phyloP scores from a whole-genome alignment of 2,329 filamentous ascomycete genomes.

The Magnaporthales sp. region DNA sequence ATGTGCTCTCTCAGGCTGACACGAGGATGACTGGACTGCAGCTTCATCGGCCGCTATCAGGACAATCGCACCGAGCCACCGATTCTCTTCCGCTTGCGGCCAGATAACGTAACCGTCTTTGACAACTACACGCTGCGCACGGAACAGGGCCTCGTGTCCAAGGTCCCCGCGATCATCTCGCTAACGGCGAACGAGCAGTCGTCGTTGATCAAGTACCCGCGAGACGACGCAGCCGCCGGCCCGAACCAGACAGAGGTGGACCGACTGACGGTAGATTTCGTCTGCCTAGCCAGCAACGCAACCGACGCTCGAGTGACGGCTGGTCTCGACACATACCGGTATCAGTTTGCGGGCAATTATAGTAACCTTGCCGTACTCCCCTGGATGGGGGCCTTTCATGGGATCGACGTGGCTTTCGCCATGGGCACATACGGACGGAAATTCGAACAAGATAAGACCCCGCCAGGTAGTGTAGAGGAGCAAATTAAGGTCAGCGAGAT shows the following conservation, averaged over 20 bases:
- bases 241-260: constrained; percentile 16
- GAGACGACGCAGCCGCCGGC: constrained; percentile 18
- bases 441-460: neutral
- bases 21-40: neutral
- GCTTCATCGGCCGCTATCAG: constrained; percentile 20
- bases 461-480: constrained; percentile 5
- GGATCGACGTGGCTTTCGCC: constrained; percentile 7
- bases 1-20: neutral
- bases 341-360: constrained; percentile 31
- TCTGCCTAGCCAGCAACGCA: constrained; percentile 17
- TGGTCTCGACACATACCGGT: constrained; percentile 25
- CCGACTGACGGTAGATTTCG: constrained; percentile 14
- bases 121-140: constrained; percentile 7
- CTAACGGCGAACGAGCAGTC: constrained; percentile 23
- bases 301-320: constrained; percentile 9
- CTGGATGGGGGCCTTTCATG: constrained; percentile 10
- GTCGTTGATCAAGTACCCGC: constrained; percentile 18
- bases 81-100: constrained; percentile 17
- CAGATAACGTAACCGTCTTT: constrained; percentile 14
- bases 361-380: constrained; percentile 25
- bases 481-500: constrained; percentile 13
- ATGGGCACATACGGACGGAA: constrained; percentile 7
- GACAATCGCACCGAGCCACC: constrained; percentile 15
- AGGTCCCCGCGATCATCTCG: constrained; percentile 20
- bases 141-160: constrained; percentile 15